Base-by-base conservation (phyloP, 345 rosid genomes). In the Fremontodendron californicum region DNA sequence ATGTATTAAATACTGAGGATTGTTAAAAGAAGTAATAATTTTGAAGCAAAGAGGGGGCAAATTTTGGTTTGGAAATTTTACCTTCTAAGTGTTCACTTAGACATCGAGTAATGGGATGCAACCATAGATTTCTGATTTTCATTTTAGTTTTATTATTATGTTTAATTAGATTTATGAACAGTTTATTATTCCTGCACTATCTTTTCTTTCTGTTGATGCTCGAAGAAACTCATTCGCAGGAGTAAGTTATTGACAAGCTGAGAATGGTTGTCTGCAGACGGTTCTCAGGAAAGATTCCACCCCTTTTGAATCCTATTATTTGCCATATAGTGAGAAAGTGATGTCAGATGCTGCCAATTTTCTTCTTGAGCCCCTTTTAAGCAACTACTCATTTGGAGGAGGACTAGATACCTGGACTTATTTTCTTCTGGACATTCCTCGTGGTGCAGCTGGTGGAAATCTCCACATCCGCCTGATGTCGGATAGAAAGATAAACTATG, bases 381-480 rank as follows among this genome's bases (percentile, higher is more conserved):
- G 90, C 87, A 95, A 90, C 84, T 74, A 66, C 77, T 86, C 97
- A 52, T 69, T 79, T 73, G 75, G 81, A 77, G 88, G 84, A 42
- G 90, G 83, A 61, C 35, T 84, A 57, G 80, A 82, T 85, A 78
- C 82, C 51, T 92, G 96, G 99, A 93, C 96, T 57, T 92, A 92
- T 80, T 93, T 93, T 85, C 74, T 87, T 43, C 74, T 90, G 84
- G 88, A 90, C 84, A 67, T 95, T 71, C 99, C 99, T 77, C 86
- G 35, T 13, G 99, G 98, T 74, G 97, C 96, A 73, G 93, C 93
- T 78, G 98, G 99, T 82, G 96, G 97, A 81, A 93, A 91, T 75
- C 87, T 95, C 60, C 99, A 93, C 60, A 79, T 92, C 70, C 89
- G 83, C 15, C 81, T 93, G 76, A 81, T 84, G 15, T 88, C 98